Percentiles rank a stretch among this genome's conserved stretches.
Conservation (phyloP, 2,329 filamentous ascomycete species). For the Neoscytalidium dimidiatum region DNA sequence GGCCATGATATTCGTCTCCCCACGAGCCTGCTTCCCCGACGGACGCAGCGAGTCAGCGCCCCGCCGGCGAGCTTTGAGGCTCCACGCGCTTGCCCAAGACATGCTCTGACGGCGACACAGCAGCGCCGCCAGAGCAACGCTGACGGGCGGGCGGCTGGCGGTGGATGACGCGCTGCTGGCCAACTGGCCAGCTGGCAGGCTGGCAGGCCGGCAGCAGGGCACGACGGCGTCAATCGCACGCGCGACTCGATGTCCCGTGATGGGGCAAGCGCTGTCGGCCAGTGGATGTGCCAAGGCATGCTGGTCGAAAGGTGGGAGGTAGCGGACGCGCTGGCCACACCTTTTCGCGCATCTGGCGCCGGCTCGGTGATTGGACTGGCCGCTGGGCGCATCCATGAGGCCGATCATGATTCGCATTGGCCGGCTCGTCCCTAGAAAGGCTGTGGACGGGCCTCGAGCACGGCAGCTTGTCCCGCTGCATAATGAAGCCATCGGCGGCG, state of each 20-base stretch:
- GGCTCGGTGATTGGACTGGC: constrained; percentile 17
- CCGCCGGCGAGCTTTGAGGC: background rate
- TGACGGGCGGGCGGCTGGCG: background rate
- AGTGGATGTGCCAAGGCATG: constrained; percentile 5
- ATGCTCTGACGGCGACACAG: background rate
- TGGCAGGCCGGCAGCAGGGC: background rate
- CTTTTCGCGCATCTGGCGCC: constrained; percentile 12
- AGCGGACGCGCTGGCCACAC: constrained; percentile 7
- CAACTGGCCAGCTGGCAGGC: background rate
- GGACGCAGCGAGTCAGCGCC: constrained; percentile 6
- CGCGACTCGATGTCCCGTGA: background rate
- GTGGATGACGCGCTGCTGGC: too few relatives aligned
- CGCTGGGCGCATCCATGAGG: constrained; percentile 17
- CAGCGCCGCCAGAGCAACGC: background rate
- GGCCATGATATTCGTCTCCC: constrained; percentile 16
- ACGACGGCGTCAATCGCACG: background rate
- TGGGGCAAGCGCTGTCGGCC: background rate
- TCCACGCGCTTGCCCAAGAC: constrained; percentile 8
- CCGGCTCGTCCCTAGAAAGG: constrained; percentile 17
- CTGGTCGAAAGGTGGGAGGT: constrained; percentile 2
- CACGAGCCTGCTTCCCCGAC: constrained; percentile 16
- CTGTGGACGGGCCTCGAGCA: constrained; percentile 8
- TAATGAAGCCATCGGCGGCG: background rate
- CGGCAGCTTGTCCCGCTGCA: constrained; percentile 10
- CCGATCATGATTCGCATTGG: constrained; percentile 19